Evolutionary conservation across 176 grass and related monocot species (phyloP).

Genomic region (Themeda triandra): DNA sequence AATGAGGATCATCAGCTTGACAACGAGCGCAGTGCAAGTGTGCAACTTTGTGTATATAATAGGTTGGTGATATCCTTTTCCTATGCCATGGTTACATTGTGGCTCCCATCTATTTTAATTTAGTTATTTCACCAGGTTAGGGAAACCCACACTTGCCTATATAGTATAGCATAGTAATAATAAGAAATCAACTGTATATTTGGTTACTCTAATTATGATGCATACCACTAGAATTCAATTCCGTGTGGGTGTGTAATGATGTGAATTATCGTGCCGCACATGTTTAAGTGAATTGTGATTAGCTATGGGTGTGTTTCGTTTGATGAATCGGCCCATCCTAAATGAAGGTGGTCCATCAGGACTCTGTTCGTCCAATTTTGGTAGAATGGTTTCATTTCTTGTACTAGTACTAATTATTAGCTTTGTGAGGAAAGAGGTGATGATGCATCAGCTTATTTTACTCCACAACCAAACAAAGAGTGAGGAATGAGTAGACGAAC

Average conservation of each 20-base stretch:
- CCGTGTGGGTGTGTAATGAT: slow-evolving; percentile 15
- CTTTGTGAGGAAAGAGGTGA: no score
- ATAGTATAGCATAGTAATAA: slow-evolving; percentile 2
- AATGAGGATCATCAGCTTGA: not conserved
- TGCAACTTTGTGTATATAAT: not conserved
- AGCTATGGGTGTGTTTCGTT: no score
- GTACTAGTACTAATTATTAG: no score
- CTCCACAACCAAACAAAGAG: no score
- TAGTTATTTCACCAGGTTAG: slow-evolving; percentile 43
- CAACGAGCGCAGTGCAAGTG: not conserved
- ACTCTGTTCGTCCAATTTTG: no score
- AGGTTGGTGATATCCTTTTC: slow-evolving; percentile 38
- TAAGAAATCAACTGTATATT: slow-evolving; percentile 27
- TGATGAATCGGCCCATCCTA: no score
- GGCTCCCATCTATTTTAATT: not conserved
- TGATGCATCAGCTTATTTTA: no score
- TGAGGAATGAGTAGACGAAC: no score
- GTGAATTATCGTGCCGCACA: not conserved
- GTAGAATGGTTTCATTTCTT: no score
- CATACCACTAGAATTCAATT: slow-evolving; percentile 14
- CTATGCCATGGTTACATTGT: slow-evolving; percentile 20
- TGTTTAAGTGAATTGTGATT: not conserved
- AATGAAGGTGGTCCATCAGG: no score
- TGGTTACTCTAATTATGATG: slow-evolving; percentile 37
- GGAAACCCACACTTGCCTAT: slow-evolving; percentile 40